A percentile compares a stretch with the other conserved stretches of the same genome.
Conservation (phyloP, 2,329 filamentous ascomycete genomes). For the Microcyclospora pomicola region DNA sequence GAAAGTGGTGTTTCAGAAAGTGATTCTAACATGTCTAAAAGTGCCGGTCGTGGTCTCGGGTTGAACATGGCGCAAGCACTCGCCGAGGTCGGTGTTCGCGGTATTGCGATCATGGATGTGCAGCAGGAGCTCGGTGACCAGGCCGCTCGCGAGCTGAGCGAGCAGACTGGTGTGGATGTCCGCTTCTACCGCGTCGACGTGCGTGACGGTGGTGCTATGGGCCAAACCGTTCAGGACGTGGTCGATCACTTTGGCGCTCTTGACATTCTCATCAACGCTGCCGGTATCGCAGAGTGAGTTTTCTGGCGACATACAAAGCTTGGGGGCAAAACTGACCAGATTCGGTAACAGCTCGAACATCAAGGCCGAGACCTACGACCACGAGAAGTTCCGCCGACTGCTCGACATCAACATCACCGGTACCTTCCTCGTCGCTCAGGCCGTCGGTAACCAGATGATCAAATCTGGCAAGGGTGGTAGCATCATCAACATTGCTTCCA, state of each 20-base stretch:
- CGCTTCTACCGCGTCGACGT: constrained; percentile 71
- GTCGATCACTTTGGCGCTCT: constrained; percentile 53
- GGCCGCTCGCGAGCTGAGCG: constrained; percentile 54
- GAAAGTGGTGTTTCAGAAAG: not conserved
- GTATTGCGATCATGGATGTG: constrained; percentile 61
- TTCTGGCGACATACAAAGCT: not conserved
- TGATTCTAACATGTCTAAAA: constrained; percentile 25
- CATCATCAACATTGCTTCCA: constrained; percentile 64
- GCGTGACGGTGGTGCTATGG: constrained; percentile 55
- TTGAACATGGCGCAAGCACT: constrained; percentile 69
- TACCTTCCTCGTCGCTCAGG: constrained; percentile 62
- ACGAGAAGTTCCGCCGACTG: constrained; percentile 61
- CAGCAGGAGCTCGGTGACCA: constrained; percentile 62
- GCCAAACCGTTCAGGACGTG: constrained; percentile 53
- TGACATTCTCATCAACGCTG: constrained; percentile 66
- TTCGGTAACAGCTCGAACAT: constrained; percentile 50
- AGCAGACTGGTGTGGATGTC: constrained; percentile 58
- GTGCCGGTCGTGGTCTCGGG: constrained; percentile 62
- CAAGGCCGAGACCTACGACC: constrained; percentile 64
- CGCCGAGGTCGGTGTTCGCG: constrained; percentile 60
- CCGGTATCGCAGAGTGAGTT: constrained; percentile 60
- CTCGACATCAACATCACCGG: constrained; percentile 75
- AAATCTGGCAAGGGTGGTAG: constrained; percentile 54
- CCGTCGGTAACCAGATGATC: constrained; percentile 47
- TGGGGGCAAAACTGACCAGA: constrained; percentile 4